phyloP scores from a whole-genome alignment of 139 green algal species.

The Chloropicon primus region DNA sequence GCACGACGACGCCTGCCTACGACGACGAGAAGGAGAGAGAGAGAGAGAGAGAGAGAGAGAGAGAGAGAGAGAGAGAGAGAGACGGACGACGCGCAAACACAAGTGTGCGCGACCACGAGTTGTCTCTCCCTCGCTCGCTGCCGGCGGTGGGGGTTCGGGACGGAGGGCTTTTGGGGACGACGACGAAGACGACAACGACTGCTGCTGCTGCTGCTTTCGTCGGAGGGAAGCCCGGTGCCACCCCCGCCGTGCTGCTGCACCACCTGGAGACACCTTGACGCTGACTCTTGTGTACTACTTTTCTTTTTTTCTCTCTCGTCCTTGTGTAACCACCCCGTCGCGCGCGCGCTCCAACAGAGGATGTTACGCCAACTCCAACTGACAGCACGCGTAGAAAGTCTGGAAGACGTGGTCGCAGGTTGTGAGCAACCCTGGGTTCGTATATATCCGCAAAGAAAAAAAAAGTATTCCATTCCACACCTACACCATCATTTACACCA shows the following conservation, averaged over 20 bases:
- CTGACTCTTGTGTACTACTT: neutral
- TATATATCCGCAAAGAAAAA: neutral
- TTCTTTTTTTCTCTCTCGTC: neutral
- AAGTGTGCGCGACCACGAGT: no score
- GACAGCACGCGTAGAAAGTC: conserved; percentile 39
- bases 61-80: neutral
- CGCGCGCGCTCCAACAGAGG: conserved; percentile 52
- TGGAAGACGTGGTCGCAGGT: neutral
- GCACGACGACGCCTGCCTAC: neutral
- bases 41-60: neutral
- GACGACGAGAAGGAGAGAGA: neutral
- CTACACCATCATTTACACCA: no score
- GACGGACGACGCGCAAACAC: neutral
- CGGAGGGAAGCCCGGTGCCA: no score
- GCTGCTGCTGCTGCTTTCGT: no score
- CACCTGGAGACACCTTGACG: no score
- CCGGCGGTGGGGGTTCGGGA: no score
- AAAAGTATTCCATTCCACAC: no score
- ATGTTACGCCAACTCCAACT: conserved; percentile 98
- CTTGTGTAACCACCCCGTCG: neutral
- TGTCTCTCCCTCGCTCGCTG: no score
- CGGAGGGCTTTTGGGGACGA: no score
- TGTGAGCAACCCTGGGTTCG: neutral
- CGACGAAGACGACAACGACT: no score
- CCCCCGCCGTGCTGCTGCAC: no score